Evolutionary conservation across 139 green algal genomes (phyloP), one percentile per base, ranked within the genome.

Genomic region (Chlorella sorokiniana): DNA sequence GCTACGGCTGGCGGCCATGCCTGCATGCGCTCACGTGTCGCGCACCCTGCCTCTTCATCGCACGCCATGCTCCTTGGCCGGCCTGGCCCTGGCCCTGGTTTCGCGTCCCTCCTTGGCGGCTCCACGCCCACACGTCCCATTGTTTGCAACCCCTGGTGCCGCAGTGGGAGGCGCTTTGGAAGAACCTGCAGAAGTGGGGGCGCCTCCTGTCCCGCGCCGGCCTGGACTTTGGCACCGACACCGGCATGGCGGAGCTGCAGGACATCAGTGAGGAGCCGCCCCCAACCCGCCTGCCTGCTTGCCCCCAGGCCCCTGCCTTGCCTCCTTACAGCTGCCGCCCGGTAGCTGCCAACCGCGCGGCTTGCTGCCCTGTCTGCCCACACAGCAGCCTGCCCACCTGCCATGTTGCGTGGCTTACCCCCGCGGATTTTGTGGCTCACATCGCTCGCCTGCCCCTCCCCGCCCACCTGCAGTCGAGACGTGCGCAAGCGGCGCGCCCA

Each of bases 201-300:
- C 73, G 73, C 44, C 8, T 3, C 37, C 73, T 79, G 73, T 41
- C 59, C 48, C 73, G 73, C 52, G 73, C 51, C 27, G 59, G 59
- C 52, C 73, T 79, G 25, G 73, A 79, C 73, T 79, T 79, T 69
- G 73, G 73, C 35, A 41, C 5, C 25, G 73, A 79, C 73, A 79
- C 73, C 31, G 73, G 73, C 73, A 79, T 79, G 73, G 73, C 52
- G 1, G 73, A 79, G 73, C 73, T 79, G 73, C 73, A 79, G 73
- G 73, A 79, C 51, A 54, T 79, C 27, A 54, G 73, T 79, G 73
- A 79, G 73, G 6, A 22, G 22, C 18, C 16, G 16, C 14, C 48
- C 48, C 48, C 11, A 25, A 56, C 48, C 48, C 16, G 14, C 48
- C 11, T 56, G 56, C 56, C 56, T 65, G 56, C 56, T 6, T 65